These are phyloP conservation scores for Rutstroemia sp. DNA, from an alignment of 2,329 filamentous ascomycete species.

Conservation along the genomic window DNA sequence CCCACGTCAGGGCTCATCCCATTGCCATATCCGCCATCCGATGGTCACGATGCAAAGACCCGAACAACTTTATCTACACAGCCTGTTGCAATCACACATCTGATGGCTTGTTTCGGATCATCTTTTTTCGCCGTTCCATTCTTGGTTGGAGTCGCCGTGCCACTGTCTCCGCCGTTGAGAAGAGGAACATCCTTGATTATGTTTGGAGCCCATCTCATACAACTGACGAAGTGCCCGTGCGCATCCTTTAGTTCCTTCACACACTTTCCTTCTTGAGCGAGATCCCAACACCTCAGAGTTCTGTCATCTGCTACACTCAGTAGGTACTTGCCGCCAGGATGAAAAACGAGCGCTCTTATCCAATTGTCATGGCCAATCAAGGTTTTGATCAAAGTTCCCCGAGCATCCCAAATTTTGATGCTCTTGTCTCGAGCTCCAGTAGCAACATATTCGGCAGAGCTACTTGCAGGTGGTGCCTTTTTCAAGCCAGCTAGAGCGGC, in stretches of 20 bases:
- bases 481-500: slow-evolving; percentile 74
- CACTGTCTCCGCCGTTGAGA: slow-evolving; percentile 41
- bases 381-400: slow-evolving; percentile 78
- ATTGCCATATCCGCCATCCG: not conserved
- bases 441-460: slow-evolving; percentile 79
- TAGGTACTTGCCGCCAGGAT: slow-evolving; percentile 86
- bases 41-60: slow-evolving; percentile 55
- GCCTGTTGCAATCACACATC: slow-evolving; percentile 81
- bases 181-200: slow-evolving; percentile 52
- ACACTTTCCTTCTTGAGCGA: slow-evolving; percentile 82
- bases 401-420: slow-evolving; percentile 81
- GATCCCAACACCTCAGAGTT: slow-evolving; percentile 88
- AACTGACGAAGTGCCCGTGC: slow-evolving; percentile 80
- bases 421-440: slow-evolving; percentile 87
- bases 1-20: not conserved
- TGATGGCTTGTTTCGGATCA: slow-evolving; percentile 54
- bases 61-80: slow-evolving; percentile 76
- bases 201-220: slow-evolving; percentile 79
- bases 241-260: slow-evolving; percentile 73
- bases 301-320: slow-evolving; percentile 85
- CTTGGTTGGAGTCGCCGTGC: slow-evolving; percentile 21
- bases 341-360: slow-evolving; percentile 80
- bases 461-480: slow-evolving; percentile 66
- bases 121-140: slow-evolving; percentile 33
- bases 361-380: slow-evolving; percentile 89